Evolutionary conservation across 495 filamentous ascomycete species (phyloP).

Genomic region (Arthonia radiata): DNA sequence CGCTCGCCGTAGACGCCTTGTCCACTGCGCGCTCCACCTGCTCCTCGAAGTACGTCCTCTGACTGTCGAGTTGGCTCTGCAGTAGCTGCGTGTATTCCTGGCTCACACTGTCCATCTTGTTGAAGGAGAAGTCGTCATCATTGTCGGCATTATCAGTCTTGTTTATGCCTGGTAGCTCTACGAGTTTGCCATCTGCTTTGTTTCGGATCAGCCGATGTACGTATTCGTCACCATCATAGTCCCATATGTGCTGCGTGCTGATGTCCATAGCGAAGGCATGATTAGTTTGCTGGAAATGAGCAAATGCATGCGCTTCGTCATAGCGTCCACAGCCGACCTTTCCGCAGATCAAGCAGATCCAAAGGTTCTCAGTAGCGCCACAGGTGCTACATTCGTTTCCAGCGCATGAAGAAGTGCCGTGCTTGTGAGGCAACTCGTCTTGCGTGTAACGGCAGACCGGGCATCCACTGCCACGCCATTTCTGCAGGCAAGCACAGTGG

Average conservation of each 20-base stretch:
- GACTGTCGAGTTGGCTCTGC: constrained; percentile 71
- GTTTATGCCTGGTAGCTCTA: constrained; percentile 43
- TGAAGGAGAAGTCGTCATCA: constrained; percentile 46
- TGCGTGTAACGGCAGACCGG: constrained; percentile 85
- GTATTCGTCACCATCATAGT: constrained; percentile 84
- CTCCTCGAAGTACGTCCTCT: constrained; percentile 84
- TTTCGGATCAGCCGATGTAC: constrained; percentile 86
- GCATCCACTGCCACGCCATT: constrained; percentile 84
- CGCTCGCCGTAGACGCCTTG: constrained; percentile 55
- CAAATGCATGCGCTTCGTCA: constrained; percentile 77
- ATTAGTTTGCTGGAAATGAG: constrained; percentile 69
- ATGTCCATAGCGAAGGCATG: constrained; percentile 89
- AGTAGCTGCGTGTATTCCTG: constrained; percentile 87
- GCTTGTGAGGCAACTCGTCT: constrained; percentile 3
- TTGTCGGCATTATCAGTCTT: constrained; percentile 14
- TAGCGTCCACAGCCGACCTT: constrained; percentile 85
- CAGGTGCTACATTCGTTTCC: constrained; percentile 45
- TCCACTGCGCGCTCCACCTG: constrained; percentile 75
- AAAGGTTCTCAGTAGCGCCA: constrained; percentile 56
- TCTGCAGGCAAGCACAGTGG: constrained; percentile 88
- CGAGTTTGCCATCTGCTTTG: constrained; percentile 72
- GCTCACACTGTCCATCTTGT: constrained; percentile 79
- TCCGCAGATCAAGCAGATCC: constrained; percentile 78
- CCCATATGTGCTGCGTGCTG: constrained; percentile 84
- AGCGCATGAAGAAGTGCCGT: constrained; percentile 12